phyloP scores from a whole-genome alignment of 164 flowering plant genomes.

The Nymphaea colorata region DNA sequence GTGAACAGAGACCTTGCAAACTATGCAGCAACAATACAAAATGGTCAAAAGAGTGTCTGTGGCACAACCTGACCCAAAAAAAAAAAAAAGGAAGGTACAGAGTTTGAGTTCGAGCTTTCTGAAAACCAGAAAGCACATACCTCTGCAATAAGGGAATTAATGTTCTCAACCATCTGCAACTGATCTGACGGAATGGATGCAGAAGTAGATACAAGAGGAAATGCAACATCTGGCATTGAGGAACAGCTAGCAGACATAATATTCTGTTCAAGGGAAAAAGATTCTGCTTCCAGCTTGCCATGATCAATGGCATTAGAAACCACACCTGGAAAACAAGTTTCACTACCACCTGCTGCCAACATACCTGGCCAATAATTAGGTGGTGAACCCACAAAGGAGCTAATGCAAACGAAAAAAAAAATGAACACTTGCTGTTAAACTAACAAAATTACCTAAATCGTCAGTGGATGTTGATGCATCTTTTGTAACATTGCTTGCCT shows the following conservation, averaged over 20 bases:
- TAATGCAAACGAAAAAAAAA: no score
- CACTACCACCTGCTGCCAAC: background rate
- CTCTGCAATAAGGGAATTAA: constrained; percentile 72
- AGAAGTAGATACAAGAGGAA: background rate
- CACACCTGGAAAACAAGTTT: constrained; percentile 11
- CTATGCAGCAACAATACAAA: no score
- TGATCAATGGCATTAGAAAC: constrained; percentile 6
- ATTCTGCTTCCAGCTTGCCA: constrained; percentile 6
- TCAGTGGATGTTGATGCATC: constrained; percentile 69
- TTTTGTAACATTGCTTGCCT: constrained; percentile 22
- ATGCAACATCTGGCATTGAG: background rate
- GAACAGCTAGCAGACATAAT: constrained; percentile 12
- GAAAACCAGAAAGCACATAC: constrained; percentile 18
- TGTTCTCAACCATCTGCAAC: constrained; percentile 59
- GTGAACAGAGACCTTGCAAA: no score
- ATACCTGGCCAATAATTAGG: background rate
- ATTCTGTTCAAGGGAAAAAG: background rate
- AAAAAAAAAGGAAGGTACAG: background rate
- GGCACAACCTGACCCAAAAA: background rate
- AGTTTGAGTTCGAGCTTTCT: no score
- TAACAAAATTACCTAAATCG: constrained; percentile 39
- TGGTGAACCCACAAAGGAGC: background rate
- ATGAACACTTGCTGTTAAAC: background rate
- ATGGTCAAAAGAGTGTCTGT: background rate
- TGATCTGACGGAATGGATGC: constrained; percentile 64